Evolutionary conservation across 2,329 filamentous ascomycete genomes (phyloP).

Genomic region (Alternaria viburni): DNA sequence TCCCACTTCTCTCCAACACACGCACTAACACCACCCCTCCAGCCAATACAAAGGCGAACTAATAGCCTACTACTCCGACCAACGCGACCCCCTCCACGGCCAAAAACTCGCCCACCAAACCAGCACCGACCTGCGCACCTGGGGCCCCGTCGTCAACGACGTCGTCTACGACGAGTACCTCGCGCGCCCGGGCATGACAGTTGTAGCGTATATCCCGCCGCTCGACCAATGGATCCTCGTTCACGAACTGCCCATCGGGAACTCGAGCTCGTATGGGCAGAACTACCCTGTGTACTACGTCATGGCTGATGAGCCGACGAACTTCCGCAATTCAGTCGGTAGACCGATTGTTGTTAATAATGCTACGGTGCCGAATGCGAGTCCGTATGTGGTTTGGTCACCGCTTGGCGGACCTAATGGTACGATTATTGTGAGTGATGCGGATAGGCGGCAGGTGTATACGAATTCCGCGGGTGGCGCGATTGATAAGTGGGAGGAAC

Average conservation of each 20-base stretch:
- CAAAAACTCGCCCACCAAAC: conserved; percentile 35
- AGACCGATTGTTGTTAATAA: conserved; percentile 26
- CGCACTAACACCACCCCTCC: no score
- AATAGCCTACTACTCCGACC: conserved; percentile 33
- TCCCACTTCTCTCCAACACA: no score
- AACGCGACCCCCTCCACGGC: conserved; percentile 30
- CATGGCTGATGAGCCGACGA: conserved; percentile 23
- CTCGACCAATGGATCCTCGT: conserved; percentile 31
- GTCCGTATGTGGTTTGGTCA: conserved; percentile 30
- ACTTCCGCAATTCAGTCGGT: conserved; percentile 20
- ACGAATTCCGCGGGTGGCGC: conserved; percentile 24
- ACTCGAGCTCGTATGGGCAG: conserved; percentile 17
- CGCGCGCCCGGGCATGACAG: conserved; percentile 32
- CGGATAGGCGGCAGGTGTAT: conserved; percentile 23
- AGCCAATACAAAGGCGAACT: conserved; percentile 27
- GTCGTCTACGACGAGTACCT: conserved; percentile 25
- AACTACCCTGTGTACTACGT: conserved; percentile 34
- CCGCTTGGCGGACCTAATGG: conserved; percentile 29
- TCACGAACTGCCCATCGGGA: conserved; percentile 27
- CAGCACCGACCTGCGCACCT: conserved; percentile 20
- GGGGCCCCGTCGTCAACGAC: conserved; percentile 30
- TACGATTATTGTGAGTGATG: conserved; percentile 27
- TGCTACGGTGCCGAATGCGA: conserved; percentile 23
- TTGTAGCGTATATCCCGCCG: conserved; percentile 25
- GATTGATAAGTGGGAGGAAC: conserved; percentile 26